phyloP scores from a whole-genome alignment of 2,329 filamentous ascomycete genomes.

The Monosporascus sp. region DNA sequence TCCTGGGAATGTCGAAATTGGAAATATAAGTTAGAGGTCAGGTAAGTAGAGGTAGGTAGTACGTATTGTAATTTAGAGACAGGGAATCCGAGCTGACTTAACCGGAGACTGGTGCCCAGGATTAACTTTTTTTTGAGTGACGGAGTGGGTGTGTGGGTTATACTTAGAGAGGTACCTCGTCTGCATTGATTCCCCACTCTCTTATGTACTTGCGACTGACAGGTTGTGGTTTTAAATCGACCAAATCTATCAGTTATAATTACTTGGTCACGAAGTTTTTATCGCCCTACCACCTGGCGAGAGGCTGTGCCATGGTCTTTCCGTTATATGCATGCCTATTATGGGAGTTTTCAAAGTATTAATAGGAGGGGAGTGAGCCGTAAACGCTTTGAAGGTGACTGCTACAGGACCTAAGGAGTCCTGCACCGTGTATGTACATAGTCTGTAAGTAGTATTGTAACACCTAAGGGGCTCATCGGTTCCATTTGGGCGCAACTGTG shows the following conservation, averaged over 20 bases:
- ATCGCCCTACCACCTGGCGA: too few relatives aligned
- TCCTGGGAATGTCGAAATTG: neutral
- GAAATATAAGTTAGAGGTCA: neutral
- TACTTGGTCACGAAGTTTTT: too few relatives aligned
- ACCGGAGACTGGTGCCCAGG: neutral
- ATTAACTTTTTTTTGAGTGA: neutral
- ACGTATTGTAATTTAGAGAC: neutral
- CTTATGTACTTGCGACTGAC: neutral
- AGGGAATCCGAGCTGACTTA: neutral
- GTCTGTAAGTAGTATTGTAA: neutral
- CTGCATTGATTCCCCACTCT: neutral
- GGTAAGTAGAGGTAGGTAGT: neutral
- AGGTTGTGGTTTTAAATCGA: too few relatives aligned
- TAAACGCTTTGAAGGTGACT: too few relatives aligned
- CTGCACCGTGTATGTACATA: neutral
- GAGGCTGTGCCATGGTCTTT: too few relatives aligned
- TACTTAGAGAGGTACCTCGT: neutral
- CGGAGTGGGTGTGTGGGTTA: neutral
- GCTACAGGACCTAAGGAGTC: too few relatives aligned
- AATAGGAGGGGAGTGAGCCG: too few relatives aligned
- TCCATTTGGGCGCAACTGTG: neutral
- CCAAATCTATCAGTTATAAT: too few relatives aligned
- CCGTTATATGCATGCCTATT: too few relatives aligned
- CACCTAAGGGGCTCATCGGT: neutral
- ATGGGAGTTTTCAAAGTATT: too few relatives aligned